Evolutionary conservation across 148 eudicot genomes (phyloP), one percentile per base, ranked within the genome.

Genomic region (Spergularia bocconei): DNA sequence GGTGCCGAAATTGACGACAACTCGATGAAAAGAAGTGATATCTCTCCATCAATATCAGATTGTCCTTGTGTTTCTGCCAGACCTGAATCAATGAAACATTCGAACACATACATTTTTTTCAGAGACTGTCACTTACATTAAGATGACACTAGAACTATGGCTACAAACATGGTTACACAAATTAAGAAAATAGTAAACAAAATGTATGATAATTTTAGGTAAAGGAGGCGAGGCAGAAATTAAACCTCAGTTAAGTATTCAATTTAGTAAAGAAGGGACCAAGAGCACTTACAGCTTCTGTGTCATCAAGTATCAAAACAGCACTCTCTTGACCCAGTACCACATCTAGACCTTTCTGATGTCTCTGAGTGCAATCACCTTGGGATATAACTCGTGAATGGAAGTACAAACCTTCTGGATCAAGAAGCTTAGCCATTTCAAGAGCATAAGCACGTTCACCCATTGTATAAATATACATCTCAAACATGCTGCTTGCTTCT

Each of bases 381-480:
- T 92, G 91, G 25, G 98, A 91, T 64, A 94, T 92, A 60, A 95
- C 88, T 85, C 88, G 84, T 29, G 91, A 88, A 58, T 83, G 60
- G 64, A 92, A 86, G 77, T 89, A 90, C 52, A 82, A 33, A 38
- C 70, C 33, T n/a, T 60, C 87, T 50, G 98, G 97, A 78, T 84
- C 88, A 59, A 94, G 90, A 76, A 91, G 83, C 55, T 74, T 83
- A 73, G 96, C 96, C 98, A 95, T 95, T 84, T 90, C 89, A 64
- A 85, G 19, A 15, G 97, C 97, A 79, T 95, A 95, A 12, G 86
- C 73, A 9, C 88, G 86, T 64, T 95, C 97, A 33, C 98, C 98
- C 98, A 92, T 95, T 16, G 98, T 95, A 72, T 95, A 95, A 53
- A 95, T 95, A 78, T 88, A 92, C 98, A 95, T 90, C 84, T 92